These are phyloP conservation scores for Daldinia grandis DNA, from an alignment of 495 filamentous ascomycete species.

Conservation along the genomic window DNA sequence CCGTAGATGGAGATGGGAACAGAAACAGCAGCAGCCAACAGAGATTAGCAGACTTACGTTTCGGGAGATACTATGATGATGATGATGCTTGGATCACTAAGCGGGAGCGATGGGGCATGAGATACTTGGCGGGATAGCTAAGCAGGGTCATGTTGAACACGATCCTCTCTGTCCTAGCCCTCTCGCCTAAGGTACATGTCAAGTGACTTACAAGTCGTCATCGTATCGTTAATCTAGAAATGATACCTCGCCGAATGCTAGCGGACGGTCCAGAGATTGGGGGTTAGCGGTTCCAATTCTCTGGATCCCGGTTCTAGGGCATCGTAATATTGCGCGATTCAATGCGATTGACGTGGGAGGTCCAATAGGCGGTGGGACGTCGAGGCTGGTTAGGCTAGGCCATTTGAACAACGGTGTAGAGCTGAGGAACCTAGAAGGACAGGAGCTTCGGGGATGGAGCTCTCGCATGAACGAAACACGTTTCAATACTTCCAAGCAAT, in stretches of 20 bases:
- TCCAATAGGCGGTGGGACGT: slow-evolving; percentile 38
- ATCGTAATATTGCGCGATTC: slow-evolving; percentile 58
- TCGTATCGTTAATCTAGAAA: slow-evolving; percentile 37
- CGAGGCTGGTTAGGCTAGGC: slow-evolving; percentile 39
- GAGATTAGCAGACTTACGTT: slow-evolving; percentile 39
- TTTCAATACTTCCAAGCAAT: slow-evolving; percentile 60
- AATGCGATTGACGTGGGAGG: slow-evolving; percentile 50
- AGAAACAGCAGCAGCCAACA: slow-evolving; percentile 8
- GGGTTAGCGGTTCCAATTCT: slow-evolving; percentile 38
- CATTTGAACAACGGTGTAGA: slow-evolving; percentile 39
- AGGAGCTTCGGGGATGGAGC: slow-evolving; percentile 43
- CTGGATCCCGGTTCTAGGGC: slow-evolving; percentile 45
- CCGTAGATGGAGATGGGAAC: slow-evolving; percentile 22
- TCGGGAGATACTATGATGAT: slow-evolving; percentile 36
- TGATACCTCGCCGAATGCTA: slow-evolving; percentile 20
- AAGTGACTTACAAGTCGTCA: slow-evolving; percentile 26
- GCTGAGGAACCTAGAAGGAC: slow-evolving; percentile 24
- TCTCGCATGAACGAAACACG: slow-evolving; percentile 58
- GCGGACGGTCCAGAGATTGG: slow-evolving; percentile 32
- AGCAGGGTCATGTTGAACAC: slow-evolving; percentile 20
- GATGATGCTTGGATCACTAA: slow-evolving; percentile 40
- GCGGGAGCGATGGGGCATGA: slow-evolving; percentile 33
- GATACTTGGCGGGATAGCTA: slow-evolving; percentile 31
- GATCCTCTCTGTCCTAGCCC: not conserved
- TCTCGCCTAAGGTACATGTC: slow-evolving; percentile 26